Conservation (phyloP, 805 yeast genomes). For the Candida rishiriensis region DNA sequence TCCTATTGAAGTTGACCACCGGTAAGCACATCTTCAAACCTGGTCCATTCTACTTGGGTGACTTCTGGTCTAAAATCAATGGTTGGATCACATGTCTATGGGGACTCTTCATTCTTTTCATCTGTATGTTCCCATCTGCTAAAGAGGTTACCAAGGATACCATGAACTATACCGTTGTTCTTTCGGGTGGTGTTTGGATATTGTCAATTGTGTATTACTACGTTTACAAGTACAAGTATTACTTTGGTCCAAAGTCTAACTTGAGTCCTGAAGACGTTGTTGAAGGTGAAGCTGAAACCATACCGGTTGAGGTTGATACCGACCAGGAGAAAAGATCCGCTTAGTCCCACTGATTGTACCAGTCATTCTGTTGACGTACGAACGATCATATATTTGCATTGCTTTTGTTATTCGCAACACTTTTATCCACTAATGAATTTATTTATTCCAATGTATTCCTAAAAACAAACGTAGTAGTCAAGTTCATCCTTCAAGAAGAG, state of each 20-base stretch:
- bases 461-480: no score
- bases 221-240: constrained; percentile 47
- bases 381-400: no score
- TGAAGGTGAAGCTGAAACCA: not conserved
- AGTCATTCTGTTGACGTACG: no score
- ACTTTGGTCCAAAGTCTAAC: constrained; percentile 46
- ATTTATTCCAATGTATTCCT: no score
- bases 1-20: constrained; percentile 45
- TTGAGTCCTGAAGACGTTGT: constrained; percentile 12
- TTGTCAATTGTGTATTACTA: constrained; percentile 47
- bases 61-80: constrained; percentile 39
- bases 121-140: constrained; percentile 58
- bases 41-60: constrained; percentile 65
- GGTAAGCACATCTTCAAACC: constrained; percentile 51
- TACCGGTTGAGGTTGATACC: not conserved
- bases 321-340: not conserved
- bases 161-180: constrained; percentile 70
- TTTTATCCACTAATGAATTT: no score
- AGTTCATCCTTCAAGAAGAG: no score
- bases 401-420: no score
- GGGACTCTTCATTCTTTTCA: constrained; percentile 47
- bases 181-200: constrained; percentile 57
- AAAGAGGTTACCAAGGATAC: constrained; percentile 36
- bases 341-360: not conserved
- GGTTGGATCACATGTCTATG: constrained; percentile 42